Percentiles rank a stretch among this genome's conserved stretches.
Conservation (phyloP, 768 basidiomycete genomes). For the Suillus fuscotomentosus region DNA sequence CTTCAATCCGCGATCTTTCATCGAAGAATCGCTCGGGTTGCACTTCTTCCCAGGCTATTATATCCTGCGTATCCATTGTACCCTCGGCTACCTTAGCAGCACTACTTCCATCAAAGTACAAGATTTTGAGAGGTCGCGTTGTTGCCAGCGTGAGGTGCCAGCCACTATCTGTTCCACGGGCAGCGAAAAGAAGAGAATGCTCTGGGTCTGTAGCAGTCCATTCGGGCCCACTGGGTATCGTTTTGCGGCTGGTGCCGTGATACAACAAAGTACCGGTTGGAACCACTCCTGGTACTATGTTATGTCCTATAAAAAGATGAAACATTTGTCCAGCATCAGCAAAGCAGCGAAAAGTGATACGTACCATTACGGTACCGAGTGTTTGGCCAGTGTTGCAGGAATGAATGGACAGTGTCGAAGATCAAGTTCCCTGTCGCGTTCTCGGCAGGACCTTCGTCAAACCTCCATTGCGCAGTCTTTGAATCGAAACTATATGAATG, state of each 20-base stretch:
- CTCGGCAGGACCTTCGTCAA: constrained; percentile 19
- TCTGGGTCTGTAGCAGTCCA: constrained; percentile 38
- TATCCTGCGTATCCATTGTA: constrained; percentile 34
- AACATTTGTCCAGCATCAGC: neutral
- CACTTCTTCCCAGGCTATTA: constrained; percentile 29
- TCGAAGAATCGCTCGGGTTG: constrained; percentile 14
- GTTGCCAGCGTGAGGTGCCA: constrained; percentile 31
- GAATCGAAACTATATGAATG: neutral
- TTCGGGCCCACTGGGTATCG: constrained; percentile 27
- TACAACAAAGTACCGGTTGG: constrained; percentile 37
- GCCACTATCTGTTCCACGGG: constrained; percentile 12
- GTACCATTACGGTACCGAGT: constrained; percentile 35
- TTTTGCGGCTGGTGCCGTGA: constrained; percentile 21
- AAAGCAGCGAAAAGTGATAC: neutral
- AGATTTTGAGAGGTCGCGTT: constrained; percentile 26
- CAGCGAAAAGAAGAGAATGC: constrained; percentile 36
- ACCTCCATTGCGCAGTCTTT: constrained; percentile 13
- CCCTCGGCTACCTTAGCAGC: constrained; percentile 31
- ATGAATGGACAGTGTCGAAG: constrained; percentile 33
- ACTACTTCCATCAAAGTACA: constrained; percentile 33
- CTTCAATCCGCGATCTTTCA: constrained; percentile 26
- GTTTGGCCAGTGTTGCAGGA: constrained; percentile 40
- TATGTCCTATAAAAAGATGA: constrained; percentile 21
- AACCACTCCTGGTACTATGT: constrained; percentile 32
- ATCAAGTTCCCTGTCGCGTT: constrained; percentile 32